A percentile compares a stretch with the other conserved stretches of the same genome.
Conservation (phyloP, 257 asterid genomes). For the Scutellaria minor region DNA sequence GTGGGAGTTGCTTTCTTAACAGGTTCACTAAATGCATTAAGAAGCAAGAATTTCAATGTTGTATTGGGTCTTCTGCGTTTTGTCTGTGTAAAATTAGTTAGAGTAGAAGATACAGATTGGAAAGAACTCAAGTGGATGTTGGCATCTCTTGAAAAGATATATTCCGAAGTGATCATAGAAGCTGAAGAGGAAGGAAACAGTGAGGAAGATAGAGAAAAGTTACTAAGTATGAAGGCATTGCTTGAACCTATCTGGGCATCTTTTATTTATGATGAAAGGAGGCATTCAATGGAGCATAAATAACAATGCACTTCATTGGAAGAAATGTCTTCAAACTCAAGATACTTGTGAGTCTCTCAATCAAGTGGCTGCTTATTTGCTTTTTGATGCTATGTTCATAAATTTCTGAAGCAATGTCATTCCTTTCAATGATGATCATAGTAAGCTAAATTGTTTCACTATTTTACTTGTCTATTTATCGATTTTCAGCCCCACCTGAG, state of each 20-base stretch:
- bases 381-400: neutral
- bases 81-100: constrained; percentile 62
- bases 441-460: neutral
- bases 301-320: constrained; percentile 25
- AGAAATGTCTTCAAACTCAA: neutral
- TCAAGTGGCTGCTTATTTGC: neutral
- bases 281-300: constrained; percentile 50
- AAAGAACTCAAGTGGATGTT: constrained; percentile 56
- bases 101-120: constrained; percentile 53
- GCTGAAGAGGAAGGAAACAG: constrained; percentile 38
- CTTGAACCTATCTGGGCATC: constrained; percentile 67
- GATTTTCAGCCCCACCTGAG: constrained; percentile 1
- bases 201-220: constrained; percentile 47
- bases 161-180: constrained; percentile 50
- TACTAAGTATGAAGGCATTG: constrained; percentile 59
- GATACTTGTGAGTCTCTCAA: constrained; percentile 3
- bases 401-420: constrained; percentile 10
- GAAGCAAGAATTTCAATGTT: constrained; percentile 54
- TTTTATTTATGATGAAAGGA: constrained; percentile 42
- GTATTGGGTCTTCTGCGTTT: constrained; percentile 68
- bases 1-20: constrained; percentile 60
- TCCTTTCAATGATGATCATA: neutral
- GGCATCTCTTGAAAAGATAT: constrained; percentile 49
- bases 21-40: constrained; percentile 51
- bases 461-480: neutral